Percentiles rank a stretch among this genome's conserved stretches.
Conservation (phyloP, 2,329 filamentous ascomycete genomes). For the Penicillium sp. region DNA sequence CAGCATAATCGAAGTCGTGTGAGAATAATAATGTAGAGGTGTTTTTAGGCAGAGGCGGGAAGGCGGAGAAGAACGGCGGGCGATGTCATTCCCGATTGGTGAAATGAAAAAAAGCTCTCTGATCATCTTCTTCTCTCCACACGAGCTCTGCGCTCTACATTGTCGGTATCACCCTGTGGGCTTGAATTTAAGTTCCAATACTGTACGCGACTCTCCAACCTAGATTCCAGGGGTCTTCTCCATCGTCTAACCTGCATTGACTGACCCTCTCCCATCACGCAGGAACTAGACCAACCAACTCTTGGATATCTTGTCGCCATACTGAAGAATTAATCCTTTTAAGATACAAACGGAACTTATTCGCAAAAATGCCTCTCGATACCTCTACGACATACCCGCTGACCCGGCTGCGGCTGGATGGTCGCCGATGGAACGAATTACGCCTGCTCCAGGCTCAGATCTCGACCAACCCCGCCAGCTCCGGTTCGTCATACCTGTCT, state of each 20-base stretch:
- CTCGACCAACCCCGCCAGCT: conserved; percentile 85
- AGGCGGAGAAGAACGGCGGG: conserved; percentile 23
- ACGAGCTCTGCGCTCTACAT: conserved; percentile 2
- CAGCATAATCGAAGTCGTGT: conserved; percentile 8
- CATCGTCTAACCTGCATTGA: neutral
- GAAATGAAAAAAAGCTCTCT: conserved; percentile 16
- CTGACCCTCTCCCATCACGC: neutral
- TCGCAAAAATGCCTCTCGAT: conserved; percentile 82
- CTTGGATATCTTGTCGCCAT: neutral
- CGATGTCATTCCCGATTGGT: conserved; percentile 26
- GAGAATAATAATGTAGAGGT: conserved; percentile 1
- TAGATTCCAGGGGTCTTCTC: neutral
- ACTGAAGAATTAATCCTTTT: neutral
- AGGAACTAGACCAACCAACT: neutral
- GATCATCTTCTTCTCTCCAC: conserved; percentile 3
- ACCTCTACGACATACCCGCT: conserved; percentile 88
- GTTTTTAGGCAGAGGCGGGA: conserved; percentile 8
- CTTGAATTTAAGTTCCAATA: neutral
- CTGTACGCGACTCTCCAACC: neutral
- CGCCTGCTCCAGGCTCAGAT: conserved; percentile 86
- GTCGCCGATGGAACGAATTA: conserved; percentile 94
- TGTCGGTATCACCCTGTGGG: neutral
- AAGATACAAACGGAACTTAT: neutral
- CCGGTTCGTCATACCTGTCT: conserved; percentile 90
- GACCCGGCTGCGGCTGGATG: conserved; percentile 78